phyloP scores from a whole-genome alignment of 495 filamentous ascomycete genomes.

The Aspergillus carlsbadensis region DNA sequence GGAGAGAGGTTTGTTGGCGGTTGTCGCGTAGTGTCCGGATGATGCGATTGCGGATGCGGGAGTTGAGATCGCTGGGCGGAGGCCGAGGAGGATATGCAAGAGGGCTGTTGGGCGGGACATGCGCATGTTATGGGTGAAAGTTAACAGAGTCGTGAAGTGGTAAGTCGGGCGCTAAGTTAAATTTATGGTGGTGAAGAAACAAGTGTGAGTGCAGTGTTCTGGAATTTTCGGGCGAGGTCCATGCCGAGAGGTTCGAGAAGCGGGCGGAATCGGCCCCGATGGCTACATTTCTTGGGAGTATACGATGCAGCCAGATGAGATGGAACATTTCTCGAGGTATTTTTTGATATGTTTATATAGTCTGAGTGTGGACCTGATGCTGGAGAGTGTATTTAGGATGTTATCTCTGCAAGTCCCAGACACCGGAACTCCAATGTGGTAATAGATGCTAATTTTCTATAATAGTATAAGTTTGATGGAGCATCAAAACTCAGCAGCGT shows the following conservation, averaged over 20 bases:
- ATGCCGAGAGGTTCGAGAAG: conserved; percentile 1
- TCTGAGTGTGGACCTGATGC: no score
- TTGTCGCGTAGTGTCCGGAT: conserved; percentile 11
- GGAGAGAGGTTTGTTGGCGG: neutral
- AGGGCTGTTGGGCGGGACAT: conserved; percentile 30
- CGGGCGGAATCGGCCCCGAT: neutral
- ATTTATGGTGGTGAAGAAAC: conserved; percentile 7
- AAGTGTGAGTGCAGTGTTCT: conserved; percentile 21
- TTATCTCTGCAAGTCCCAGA: no score
- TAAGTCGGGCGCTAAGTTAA: no score
- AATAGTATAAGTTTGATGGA: no score
- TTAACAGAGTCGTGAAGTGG: no score
- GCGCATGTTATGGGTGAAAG: conserved; percentile 14
- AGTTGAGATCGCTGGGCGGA: conserved; percentile 10
- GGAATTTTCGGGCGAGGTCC: conserved; percentile 21
- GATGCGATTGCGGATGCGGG: conserved; percentile 30
- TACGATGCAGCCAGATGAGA: no score
- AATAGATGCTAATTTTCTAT: no score
- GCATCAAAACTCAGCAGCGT: no score
- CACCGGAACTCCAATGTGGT: no score
- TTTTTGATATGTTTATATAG: no score
- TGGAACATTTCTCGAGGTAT: no score
- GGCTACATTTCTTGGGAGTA: neutral
- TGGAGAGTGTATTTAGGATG: no score
- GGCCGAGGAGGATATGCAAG: conserved; percentile 26